Evolutionary conservation across 2,329 filamentous ascomycete genomes (phyloP).

Genomic region (Fusarium sp.): DNA sequence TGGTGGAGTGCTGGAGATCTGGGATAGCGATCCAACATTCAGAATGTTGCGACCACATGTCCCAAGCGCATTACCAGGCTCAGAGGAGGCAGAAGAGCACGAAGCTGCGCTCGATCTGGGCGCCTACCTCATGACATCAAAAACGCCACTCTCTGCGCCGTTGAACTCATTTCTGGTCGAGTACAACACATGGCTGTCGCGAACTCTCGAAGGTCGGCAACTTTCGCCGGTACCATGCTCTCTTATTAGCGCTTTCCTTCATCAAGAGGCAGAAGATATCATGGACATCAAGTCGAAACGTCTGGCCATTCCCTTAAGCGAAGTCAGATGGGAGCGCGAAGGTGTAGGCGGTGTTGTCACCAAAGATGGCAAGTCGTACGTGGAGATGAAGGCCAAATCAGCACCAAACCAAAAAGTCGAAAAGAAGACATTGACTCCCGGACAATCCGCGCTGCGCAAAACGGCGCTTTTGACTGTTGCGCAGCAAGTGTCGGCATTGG

Average conservation of each 20-base stretch:
- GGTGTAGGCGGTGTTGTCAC: slow-evolving; percentile 72
- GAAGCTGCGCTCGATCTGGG: slow-evolving; percentile 77
- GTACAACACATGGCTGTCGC: slow-evolving; percentile 85
- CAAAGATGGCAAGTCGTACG: slow-evolving; percentile 70
- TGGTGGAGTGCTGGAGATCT: slow-evolving; percentile 85
- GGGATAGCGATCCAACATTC: slow-evolving; percentile 88
- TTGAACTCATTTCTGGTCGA: slow-evolving; percentile 85
- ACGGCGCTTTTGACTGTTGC: slow-evolving; percentile 86
- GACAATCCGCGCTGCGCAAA: slow-evolving; percentile 78
- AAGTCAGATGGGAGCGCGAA: slow-evolving; percentile 89
- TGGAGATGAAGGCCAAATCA: slow-evolving; percentile 65
- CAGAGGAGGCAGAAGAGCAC: slow-evolving; percentile 63
- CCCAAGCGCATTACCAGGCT: slow-evolving; percentile 58
- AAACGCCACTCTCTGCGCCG: slow-evolving; percentile 83
- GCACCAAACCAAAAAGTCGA: slow-evolving; percentile 52
- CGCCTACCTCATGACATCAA: slow-evolving; percentile 84
- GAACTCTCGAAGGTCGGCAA: slow-evolving; percentile 77
- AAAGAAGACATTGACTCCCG: slow-evolving; percentile 69
- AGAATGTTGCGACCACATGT: slow-evolving; percentile 86
- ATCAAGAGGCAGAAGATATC: slow-evolving; percentile 82
- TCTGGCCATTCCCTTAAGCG: slow-evolving; percentile 86
- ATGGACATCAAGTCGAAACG: slow-evolving; percentile 78
- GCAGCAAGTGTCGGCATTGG: slow-evolving; percentile 85
- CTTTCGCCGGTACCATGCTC: slow-evolving; percentile 83
- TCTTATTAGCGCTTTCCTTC: slow-evolving; percentile 77